These are phyloP conservation scores for Globisporangium abappressorium DNA, from an alignment of 352 stramenopile genomes.

Conservation along the genomic window DNA sequence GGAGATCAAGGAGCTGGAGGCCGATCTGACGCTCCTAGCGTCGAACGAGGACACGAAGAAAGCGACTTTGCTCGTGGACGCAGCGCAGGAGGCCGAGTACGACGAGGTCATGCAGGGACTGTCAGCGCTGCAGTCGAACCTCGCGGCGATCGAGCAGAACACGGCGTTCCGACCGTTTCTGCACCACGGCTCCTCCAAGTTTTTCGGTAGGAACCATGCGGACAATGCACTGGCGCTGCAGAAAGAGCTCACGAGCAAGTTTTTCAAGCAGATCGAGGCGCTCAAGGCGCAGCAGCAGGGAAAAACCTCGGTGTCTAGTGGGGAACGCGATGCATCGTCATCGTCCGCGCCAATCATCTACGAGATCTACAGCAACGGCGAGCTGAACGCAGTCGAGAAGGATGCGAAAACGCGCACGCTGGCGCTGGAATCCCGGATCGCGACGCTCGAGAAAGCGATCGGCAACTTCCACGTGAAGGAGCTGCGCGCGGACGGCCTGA, in stretches of 20 bases:
- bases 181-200: slow-evolving; percentile 11
- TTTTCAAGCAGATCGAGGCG: slow-evolving; percentile 66
- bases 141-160: slow-evolving; percentile 59
- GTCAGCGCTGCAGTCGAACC: slow-evolving; percentile 55
- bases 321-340: neutral
- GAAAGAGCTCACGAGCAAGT: slow-evolving; percentile 64
- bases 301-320: slow-evolving; percentile 10
- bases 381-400: slow-evolving; percentile 65
- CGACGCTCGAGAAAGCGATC: slow-evolving; percentile 55
- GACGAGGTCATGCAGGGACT: slow-evolving; percentile 65
- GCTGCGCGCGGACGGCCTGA: slow-evolving; percentile 43
- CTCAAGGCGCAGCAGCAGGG: slow-evolving; percentile 45
- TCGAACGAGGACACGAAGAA: slow-evolving; percentile 39
- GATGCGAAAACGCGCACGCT: slow-evolving; percentile 61
- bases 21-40: slow-evolving; percentile 55
- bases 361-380: slow-evolving; percentile 78
- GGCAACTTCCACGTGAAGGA: slow-evolving; percentile 53
- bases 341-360: slow-evolving; percentile 54
- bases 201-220: slow-evolving; percentile 29
- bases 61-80: slow-evolving; percentile 52
- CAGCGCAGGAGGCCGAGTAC: slow-evolving; percentile 61
- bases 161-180: slow-evolving; percentile 58
- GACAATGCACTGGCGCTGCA: slow-evolving; percentile 53
- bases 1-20: slow-evolving; percentile 70
- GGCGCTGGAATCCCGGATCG: slow-evolving; percentile 56